Percentiles rank a stretch among this genome's conserved stretches.
Evolutionary conservation across 495 filamentous ascomycete species (phyloP).

Genomic region (Lichenothelia convexa): DNA sequence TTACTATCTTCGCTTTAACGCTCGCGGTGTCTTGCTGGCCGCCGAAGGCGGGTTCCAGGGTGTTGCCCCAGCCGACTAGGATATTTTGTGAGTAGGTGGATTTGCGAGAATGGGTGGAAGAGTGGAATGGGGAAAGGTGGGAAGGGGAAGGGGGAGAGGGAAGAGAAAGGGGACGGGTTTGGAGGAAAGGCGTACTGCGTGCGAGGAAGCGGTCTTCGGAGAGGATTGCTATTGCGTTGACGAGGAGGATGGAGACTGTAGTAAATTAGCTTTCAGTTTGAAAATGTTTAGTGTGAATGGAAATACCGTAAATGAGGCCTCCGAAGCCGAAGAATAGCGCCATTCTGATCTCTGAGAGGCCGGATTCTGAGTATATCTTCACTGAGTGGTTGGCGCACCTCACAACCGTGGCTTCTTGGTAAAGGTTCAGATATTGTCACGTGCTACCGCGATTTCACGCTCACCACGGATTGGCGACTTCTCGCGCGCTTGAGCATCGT

Average conservation of each 20-base stretch:
- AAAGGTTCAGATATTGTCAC: too few species aligned
- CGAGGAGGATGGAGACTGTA: slow-evolving; percentile 61
- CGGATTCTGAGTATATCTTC: too few species aligned
- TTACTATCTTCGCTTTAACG: slow-evolving; percentile 71
- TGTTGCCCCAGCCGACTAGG: slow-evolving; percentile 64
- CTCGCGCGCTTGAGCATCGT: too few species aligned
- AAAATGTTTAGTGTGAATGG: slow-evolving; percentile 7
- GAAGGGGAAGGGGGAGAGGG: slow-evolving; percentile 2
- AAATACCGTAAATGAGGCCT: slow-evolving; percentile 51
- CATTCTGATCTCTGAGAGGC: too few species aligned
- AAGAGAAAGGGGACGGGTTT: neutral
- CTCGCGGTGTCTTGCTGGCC: slow-evolving; percentile 50
- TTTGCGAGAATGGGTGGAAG: slow-evolving; percentile 1
- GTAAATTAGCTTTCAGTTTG: slow-evolving; percentile 1
- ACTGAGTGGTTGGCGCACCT: too few species aligned
- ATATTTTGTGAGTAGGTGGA: neutral
- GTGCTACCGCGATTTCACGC: too few species aligned
- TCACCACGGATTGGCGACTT: too few species aligned
- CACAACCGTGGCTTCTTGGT: too few species aligned
- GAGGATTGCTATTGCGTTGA: slow-evolving; percentile 87
- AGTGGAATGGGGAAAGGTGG: neutral
- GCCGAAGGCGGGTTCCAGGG: slow-evolving; percentile 58
- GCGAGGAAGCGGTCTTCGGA: slow-evolving; percentile 97
- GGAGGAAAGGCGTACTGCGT: slow-evolving; percentile 47
- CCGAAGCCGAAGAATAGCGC: slow-evolving; percentile 45